Conservation (phyloP, 2,329 filamentous ascomycete species). For the Malbranchea zuffiana region DNA sequence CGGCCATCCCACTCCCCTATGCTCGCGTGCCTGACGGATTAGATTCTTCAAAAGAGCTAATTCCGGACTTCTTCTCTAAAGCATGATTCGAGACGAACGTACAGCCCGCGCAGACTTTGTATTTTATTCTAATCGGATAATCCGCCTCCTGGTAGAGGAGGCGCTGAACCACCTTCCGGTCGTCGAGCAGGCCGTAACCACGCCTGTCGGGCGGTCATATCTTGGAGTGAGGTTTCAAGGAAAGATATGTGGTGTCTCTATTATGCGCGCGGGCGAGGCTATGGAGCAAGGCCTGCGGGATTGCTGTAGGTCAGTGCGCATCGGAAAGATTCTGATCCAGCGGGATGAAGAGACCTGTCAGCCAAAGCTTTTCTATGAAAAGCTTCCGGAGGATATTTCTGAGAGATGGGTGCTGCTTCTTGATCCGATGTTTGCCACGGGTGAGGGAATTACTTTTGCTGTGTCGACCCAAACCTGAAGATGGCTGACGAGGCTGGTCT, state of each 20-base stretch:
- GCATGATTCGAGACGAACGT: slow-evolving; percentile 87
- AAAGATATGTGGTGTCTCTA: slow-evolving; percentile 96
- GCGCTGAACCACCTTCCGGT: slow-evolving; percentile 93
- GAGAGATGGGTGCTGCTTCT: slow-evolving; percentile 86
- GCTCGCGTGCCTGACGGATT: neutral
- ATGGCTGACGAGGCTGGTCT: slow-evolving; percentile 1
- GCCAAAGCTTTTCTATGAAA: slow-evolving; percentile 95
- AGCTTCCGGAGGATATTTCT: slow-evolving; percentile 86
- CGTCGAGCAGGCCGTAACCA: slow-evolving; percentile 77
- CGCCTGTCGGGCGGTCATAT: slow-evolving; percentile 79
- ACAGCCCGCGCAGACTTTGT: slow-evolving; percentile 94
- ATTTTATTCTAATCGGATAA: slow-evolving; percentile 98
- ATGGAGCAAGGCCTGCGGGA: slow-evolving; percentile 97
- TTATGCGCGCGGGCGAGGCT: slow-evolving; percentile 94
- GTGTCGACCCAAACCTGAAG: neutral
- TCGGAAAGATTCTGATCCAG: slow-evolving; percentile 97
- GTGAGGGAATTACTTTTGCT: slow-evolving; percentile 38
- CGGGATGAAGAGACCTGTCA: slow-evolving; percentile 86
- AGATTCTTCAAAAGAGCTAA: slow-evolving; percentile 6
- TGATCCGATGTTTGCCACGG: slow-evolving; percentile 98
- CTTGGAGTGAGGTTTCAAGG: slow-evolving; percentile 89
- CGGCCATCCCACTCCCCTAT: neutral
- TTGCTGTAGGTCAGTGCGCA: slow-evolving; percentile 94
- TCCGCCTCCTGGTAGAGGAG: slow-evolving; percentile 90
- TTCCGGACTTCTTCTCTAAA: slow-evolving; percentile 32